These are phyloP conservation scores for Leccinellum albellum DNA, from an alignment of 768 basidiomycete species.

Conservation along the genomic window DNA sequence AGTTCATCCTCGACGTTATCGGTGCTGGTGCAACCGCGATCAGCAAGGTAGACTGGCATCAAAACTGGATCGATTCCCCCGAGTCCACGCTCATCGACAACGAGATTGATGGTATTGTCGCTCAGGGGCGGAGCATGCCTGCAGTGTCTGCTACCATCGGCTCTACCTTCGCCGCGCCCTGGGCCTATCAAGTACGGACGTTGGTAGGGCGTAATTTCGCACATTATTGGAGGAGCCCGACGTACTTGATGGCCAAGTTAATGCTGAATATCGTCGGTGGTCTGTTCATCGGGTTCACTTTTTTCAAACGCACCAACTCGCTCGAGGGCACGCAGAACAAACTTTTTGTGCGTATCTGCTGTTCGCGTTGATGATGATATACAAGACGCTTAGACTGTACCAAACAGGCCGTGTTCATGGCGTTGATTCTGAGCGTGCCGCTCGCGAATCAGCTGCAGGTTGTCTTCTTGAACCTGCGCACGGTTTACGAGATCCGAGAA, in stretches of 20 bases:
- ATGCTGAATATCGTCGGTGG: conserved; percentile 51
- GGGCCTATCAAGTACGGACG: conserved; percentile 45
- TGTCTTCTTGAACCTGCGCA: conserved; percentile 55
- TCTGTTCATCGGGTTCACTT: conserved; percentile 59
- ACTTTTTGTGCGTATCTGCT: conserved; percentile 48
- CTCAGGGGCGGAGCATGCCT: conserved; percentile 42
- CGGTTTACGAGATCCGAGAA: conserved; percentile 64
- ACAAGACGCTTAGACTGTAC: background rate
- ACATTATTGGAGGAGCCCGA: conserved; percentile 55
- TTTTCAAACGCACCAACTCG: conserved; percentile 51
- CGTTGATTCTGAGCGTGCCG: conserved; percentile 46
- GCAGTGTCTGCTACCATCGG: conserved; percentile 35
- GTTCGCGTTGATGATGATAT: background rate
- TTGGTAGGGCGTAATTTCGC: conserved; percentile 43
- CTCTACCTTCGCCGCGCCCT: conserved; percentile 51
- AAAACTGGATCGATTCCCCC: conserved; percentile 53
- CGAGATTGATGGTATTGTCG: conserved; percentile 46
- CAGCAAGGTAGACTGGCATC: conserved; percentile 54
- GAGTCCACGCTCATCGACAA: conserved; percentile 37
- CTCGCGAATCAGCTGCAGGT: conserved; percentile 63
- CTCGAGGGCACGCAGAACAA: conserved; percentile 63
- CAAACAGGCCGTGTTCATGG: conserved; percentile 52
- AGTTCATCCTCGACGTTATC: conserved; percentile 68
- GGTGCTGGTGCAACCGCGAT: conserved; percentile 68
- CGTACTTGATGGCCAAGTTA: conserved; percentile 58